These are phyloP conservation scores for Blastomyces emzantsi DNA, from an alignment of 2,329 filamentous ascomycete genomes.

Conservation along the genomic window DNA sequence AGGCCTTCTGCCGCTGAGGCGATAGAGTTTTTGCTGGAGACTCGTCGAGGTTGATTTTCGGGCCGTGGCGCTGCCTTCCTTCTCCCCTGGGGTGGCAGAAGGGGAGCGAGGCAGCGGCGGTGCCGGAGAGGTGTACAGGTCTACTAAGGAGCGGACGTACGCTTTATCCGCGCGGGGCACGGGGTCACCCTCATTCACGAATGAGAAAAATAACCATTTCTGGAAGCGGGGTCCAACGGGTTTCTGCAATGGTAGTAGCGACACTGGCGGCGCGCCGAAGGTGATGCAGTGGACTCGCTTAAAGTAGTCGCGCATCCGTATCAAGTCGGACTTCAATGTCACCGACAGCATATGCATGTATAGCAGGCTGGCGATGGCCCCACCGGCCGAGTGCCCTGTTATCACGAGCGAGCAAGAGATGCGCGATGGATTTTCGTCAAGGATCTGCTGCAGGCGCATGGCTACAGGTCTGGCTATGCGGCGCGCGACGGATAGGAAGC, in stretches of 20 bases:
- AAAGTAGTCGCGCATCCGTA: conserved; percentile 59
- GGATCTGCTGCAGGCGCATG: conserved; percentile 55
- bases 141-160: conserved; percentile 63
- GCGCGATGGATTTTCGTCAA: conserved; percentile 62
- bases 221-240: conserved; percentile 41
- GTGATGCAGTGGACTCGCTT: conserved; percentile 74
- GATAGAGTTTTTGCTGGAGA: conserved; percentile 4
- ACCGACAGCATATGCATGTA: conserved; percentile 70
- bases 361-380: conserved; percentile 69
- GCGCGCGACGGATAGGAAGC: conserved; percentile 66
- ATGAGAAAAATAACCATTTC: conserved; percentile 67
- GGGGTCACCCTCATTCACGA: conserved; percentile 81
- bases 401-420: conserved; percentile 63
- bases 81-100: not conserved
- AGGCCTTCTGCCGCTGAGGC: conserved; percentile 14
- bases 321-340: conserved; percentile 57
- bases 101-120: conserved; percentile 30
- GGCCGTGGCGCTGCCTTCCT: not conserved
- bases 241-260: conserved; percentile 57
- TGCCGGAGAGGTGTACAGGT: conserved; percentile 56
- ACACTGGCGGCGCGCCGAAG: conserved; percentile 74
- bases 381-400: conserved; percentile 79
- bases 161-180: conserved; percentile 67
- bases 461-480: conserved; percentile 69
- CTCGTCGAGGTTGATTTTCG: not conserved